Evolutionary conservation across 2,329 filamentous ascomycete genomes (phyloP), one percentile per base, ranked within the genome.

Genomic region (Aspergillus persii): DNA sequence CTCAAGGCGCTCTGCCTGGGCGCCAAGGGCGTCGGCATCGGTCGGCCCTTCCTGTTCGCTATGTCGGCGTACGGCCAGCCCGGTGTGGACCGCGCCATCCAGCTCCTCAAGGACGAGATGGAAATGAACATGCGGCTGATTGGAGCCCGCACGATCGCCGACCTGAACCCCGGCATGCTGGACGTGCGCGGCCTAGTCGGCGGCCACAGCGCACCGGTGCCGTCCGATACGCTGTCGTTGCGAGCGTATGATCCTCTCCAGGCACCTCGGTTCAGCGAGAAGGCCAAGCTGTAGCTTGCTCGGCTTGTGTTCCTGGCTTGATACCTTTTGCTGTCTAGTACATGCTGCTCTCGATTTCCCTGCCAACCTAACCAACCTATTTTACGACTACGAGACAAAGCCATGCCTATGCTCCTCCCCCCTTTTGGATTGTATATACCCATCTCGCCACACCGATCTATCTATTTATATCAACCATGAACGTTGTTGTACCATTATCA

Each of bases 101-200:
- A 92, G 76, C 80, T 96, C 59, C 83, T 96, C 67, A 92, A 91
- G 79, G 95, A 98, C 71, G 95, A 99, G 83, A 91, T 99, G 86
- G 92, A 96, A 80, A 98, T 98, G 94, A 95, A 94, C 72, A 98
- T 99, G 95, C 86, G 95, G 6, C 80, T 99, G 63, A 92, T 99
- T 67, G 95, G 95, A 8, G 90, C 87, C 60, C 85, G 83, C 23
- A 87, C 78, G 61, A 76, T 99, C 33, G 86, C 87, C 39, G 87
- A 99, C 67, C 79, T 99, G 62, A 91, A 90, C 62, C 89, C 93
- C 0, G 87, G 86, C 29, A 79, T 99, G 75, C 75, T 99, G 23
- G 95, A 99, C 73, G 85, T 86, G 0, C 81, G 89, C 61, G 91
- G 89, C 2, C 73, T 97, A 66, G 53, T 72, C 15, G 82, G 78